Percentiles rank a stretch among this genome's conserved stretches.
phyloP scores from a whole-genome alignment of 1,139 yeast species.

The Candida glucosophila region DNA sequence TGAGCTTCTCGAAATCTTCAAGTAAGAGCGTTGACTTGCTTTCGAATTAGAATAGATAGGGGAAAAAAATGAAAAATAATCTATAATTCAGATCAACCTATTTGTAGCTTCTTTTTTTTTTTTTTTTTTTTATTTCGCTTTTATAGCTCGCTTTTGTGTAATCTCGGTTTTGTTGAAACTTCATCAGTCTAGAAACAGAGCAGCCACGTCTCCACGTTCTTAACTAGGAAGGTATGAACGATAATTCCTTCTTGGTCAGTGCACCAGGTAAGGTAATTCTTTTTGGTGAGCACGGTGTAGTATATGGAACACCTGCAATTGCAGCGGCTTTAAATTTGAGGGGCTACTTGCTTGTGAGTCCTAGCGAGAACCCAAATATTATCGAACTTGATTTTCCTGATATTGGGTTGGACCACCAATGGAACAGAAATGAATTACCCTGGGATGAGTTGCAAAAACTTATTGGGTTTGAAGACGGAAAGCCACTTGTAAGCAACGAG shows the following conservation, averaged over 20 bases:
- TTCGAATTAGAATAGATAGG: too few relatives aligned
- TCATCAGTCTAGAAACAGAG: too few relatives aligned
- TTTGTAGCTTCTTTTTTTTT: too few relatives aligned
- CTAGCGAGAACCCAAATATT: conserved; percentile 23
- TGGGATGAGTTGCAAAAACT: conserved; percentile 36
- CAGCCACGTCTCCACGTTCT: too few relatives aligned
- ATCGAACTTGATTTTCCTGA: conserved; percentile 77
- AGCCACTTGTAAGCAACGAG: conserved; percentile 42
- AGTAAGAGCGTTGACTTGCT: too few relatives aligned
- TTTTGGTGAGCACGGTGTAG: conserved; percentile 97
- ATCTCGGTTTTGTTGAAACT: too few relatives aligned
- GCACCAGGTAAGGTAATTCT: conserved; percentile 97
- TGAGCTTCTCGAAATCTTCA: too few relatives aligned
- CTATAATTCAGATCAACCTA: background rate
- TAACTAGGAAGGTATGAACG: too few relatives aligned
- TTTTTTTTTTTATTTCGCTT: too few relatives aligned
- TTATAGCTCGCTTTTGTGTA: too few relatives aligned
- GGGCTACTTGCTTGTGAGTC: conserved; percentile 64
- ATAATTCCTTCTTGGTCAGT: conserved; percentile 68
- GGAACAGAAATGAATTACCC: conserved; percentile 57
- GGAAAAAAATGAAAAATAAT: conserved; percentile 16
- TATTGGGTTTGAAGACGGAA: conserved; percentile 14
- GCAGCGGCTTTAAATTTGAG: conserved; percentile 83
- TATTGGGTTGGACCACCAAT: conserved; percentile 52
- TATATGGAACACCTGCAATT: conserved; percentile 83